Evolutionary conservation across 1,284 basidiomycete species (phyloP), one percentile per base, ranked within the genome.

Genomic region (Ustilago cynodontis): DNA sequence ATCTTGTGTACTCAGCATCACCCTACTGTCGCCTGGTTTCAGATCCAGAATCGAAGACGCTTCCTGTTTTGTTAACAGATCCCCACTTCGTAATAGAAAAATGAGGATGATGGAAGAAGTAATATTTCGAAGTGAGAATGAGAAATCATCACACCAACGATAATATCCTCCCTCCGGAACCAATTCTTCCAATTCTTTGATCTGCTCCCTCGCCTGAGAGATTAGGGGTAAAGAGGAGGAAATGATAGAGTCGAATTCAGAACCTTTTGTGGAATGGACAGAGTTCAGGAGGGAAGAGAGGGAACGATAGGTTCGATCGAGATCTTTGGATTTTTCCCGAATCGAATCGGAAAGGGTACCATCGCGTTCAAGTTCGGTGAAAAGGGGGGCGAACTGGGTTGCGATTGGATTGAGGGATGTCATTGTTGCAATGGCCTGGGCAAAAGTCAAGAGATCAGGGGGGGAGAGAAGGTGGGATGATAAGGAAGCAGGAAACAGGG

Each of bases 1-100:
- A 43, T 84, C 83, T 47, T 85, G 83, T 0, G 81, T 81, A 0
- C 77, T 47, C 1, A 85, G 62, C 11, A 70, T 47, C 43, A 85
- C 49, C 1, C 35, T 41, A 16, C 37, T 14, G 13, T n/a, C 18
- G n/a, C n/a, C n/a, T n/a, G n/a, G n/a, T n/a, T n/a, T n/a, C 20
- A 68, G 20, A 7, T 75, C 78, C 1, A 83, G 55, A 3, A 82
- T 57, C 1, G n/a, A 6, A 2, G 47, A 47, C 1, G 56, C 68
- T 54, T 77, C 65, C 0, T 59, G 47, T 33, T 81, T 82, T 1
- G 79, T 74, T 16, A 82, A 43, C 8, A 83, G 62, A 2, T 26
- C n/a, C 0, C 80, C 82, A 0, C 72, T 75, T 5, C 49, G 39
- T 0, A 83, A 58, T 22, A 79, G 75, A 24, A 68, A 68, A 31